phyloP scores from a whole-genome alignment of 805 yeast species.

The Saturnispora bothae region DNA sequence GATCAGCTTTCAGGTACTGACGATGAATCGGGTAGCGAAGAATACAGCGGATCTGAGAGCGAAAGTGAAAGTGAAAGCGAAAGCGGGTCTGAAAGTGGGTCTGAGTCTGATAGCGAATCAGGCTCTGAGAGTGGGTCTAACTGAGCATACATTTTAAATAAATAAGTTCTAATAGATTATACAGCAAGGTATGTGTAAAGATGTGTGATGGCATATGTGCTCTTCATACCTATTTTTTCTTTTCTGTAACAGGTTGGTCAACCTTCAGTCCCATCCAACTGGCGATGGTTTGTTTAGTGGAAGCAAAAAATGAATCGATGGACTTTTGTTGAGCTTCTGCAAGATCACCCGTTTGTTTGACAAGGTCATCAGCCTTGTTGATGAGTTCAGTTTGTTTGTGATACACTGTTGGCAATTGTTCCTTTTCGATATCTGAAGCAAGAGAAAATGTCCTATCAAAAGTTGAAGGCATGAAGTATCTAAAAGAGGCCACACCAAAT shows the following conservation, averaged over 20 bases:
- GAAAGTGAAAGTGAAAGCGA: constrained; percentile 16
- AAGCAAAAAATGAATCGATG: constrained; percentile 23
- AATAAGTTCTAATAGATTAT: neutral
- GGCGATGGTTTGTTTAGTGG: constrained; percentile 36
- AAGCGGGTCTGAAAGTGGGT: constrained; percentile 9
- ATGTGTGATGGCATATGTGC: neutral
- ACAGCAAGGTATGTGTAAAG: neutral
- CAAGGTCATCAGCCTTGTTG: constrained; percentile 35
- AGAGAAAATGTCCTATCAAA: constrained; percentile 48
- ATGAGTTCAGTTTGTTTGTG: constrained; percentile 44
- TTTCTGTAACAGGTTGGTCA: constrained; percentile 51
- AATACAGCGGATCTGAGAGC: constrained; percentile 17
- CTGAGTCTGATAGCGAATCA: constrained; percentile 8
- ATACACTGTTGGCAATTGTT: constrained; percentile 53
- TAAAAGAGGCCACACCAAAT: constrained; percentile 56
- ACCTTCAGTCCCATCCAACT: constrained; percentile 59
- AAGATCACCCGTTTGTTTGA: constrained; percentile 32
- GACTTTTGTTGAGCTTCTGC: constrained; percentile 31
- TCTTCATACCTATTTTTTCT: constrained; percentile 18
- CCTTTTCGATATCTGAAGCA: constrained; percentile 50
- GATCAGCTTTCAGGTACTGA: constrained; percentile 23
- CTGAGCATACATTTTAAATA: neutral
- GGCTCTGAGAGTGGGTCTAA: constrained; percentile 2
- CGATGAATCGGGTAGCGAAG: constrained; percentile 19
- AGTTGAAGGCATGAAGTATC: constrained; percentile 62